phyloP scores from a whole-genome alignment of 805 yeast species.

The Candida boleticola region DNA sequence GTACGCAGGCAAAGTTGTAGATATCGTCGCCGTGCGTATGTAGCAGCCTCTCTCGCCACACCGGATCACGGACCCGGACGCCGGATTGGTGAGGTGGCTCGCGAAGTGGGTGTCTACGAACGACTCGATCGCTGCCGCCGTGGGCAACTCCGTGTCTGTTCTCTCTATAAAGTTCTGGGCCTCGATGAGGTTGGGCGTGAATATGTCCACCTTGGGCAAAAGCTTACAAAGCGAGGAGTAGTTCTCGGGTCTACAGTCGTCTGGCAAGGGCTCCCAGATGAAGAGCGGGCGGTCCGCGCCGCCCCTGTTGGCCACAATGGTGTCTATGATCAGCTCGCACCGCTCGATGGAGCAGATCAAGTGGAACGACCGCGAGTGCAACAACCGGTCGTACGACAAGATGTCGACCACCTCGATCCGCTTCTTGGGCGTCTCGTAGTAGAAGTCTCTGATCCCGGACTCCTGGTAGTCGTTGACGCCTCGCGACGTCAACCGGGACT shows the following conservation, averaged over 20 bases:
- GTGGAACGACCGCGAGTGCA: constrained; percentile 52
- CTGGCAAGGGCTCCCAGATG: constrained; percentile 89
- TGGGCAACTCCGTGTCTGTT: constrained; percentile 50
- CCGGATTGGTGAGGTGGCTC: constrained; percentile 35
- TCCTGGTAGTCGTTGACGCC: constrained; percentile 77
- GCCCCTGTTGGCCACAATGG: constrained; percentile 22
- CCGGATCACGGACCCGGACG: constrained; percentile 59
- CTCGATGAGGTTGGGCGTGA: constrained; percentile 86
- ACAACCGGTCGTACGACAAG: constrained; percentile 30
- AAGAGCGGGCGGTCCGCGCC: constrained; percentile 33
- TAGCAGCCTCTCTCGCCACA: constrained; percentile 77
- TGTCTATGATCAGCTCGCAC: constrained; percentile 46
- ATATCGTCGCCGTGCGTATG: constrained; percentile 29
- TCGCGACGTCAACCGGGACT: constrained; percentile 62
- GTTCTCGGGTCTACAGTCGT: constrained; percentile 57
- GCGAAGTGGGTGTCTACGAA: constrained; percentile 40
- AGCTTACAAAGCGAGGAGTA: constrained; percentile 27
- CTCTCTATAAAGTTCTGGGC: constrained; percentile 31
- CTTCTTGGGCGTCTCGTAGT: constrained; percentile 59
- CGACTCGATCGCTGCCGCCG: constrained; percentile 24
- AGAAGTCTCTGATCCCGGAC: constrained; percentile 54
- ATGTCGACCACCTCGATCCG: constrained; percentile 60
- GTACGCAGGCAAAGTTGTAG: constrained; percentile 68
- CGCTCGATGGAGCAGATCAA: constrained; percentile 72
- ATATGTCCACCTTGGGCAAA: constrained; percentile 49